Evolutionary conservation across 2,329 filamentous ascomycete species (phyloP).

Genomic region (Fusarium tjaetaba): DNA sequence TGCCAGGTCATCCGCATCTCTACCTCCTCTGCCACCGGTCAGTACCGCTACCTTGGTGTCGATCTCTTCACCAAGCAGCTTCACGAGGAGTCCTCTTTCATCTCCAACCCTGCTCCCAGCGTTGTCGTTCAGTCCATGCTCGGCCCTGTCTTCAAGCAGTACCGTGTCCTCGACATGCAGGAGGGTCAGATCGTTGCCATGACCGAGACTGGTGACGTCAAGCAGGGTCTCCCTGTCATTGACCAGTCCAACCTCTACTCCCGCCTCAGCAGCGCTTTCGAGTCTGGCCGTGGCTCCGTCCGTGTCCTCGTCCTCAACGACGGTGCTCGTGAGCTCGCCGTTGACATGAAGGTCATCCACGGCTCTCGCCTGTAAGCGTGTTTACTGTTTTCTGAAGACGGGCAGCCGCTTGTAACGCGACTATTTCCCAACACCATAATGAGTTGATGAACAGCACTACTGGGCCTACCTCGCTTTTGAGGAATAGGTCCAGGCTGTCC

Average conservation of each 20-base stretch:
- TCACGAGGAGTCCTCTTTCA: conserved; percentile 97
- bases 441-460: conserved; percentile 25
- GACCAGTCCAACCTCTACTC: conserved; percentile 91
- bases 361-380: conserved; percentile 69
- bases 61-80: conserved; percentile 99
- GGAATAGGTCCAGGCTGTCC: conserved; percentile 25
- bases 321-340: conserved; percentile 90
- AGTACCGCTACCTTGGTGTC: conserved; percentile 99
- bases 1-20: conserved; percentile 99
- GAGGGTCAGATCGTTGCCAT: conserved; percentile 91
- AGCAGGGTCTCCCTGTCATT: conserved; percentile 92
- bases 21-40: conserved; percentile 95
- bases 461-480: conserved; percentile 17
- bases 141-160: conserved; percentile 99
- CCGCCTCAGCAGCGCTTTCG: conserved; percentile 85
- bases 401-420: conserved; percentile 39
- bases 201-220: conserved; percentile 99
- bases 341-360: conserved; percentile 99
- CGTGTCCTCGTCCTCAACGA: conserved; percentile 97
- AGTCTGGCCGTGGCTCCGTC: conserved; percentile 91
- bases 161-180: conserved; percentile 97
- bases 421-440: conserved; percentile 34
- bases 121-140: conserved; percentile 99
- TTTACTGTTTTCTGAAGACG: conserved; percentile 32
- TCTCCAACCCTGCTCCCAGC: conserved; percentile 95